phyloP scores from a whole-genome alignment of 108 stramenopile species.

The Schizochytrium sp. region DNA sequence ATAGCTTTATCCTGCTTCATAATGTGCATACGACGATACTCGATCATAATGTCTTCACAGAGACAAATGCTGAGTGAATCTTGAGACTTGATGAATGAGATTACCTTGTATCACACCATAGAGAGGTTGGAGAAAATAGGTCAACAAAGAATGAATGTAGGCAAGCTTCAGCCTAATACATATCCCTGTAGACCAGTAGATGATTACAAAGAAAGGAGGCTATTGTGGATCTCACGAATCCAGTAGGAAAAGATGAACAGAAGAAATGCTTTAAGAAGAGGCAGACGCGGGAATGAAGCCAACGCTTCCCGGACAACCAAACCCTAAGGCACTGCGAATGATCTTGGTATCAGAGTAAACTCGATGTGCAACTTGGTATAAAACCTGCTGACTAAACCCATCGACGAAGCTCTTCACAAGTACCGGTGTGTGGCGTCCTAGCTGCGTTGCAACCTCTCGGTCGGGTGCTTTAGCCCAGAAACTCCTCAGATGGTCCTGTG shows the following conservation, averaged over 20 bases:
- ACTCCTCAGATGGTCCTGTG: background rate
- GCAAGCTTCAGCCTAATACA: too few species aligned
- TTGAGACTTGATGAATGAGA: too few species aligned
- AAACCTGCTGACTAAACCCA: background rate
- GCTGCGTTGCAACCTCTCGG: background rate
- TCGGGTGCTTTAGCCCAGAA: slow-evolving; percentile 49
- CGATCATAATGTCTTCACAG: too few species aligned
- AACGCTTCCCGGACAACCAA: background rate
- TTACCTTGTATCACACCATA: too few species aligned
- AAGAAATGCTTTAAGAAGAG: background rate
- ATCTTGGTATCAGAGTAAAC: slow-evolving; percentile 22
- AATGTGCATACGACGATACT: too few species aligned
- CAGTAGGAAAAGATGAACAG: background rate
- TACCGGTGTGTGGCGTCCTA: slow-evolving; percentile 18
- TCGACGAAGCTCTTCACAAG: slow-evolving; percentile 50
- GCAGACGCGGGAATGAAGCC: background rate
- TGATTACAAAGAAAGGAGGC: too few species aligned
- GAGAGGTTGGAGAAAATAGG: too few species aligned
- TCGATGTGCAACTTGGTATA: background rate
- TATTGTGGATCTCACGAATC: too few species aligned
- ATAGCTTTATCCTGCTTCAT: too few species aligned
- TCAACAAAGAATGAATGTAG: too few species aligned
- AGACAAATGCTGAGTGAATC: too few species aligned
- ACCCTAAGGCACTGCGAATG: background rate
- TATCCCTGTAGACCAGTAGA: too few species aligned